A percentile compares a stretch with the other conserved stretches of the same genome.
These are phyloP conservation scores for Myrmaecium sp. DNA, from an alignment of 2,329 filamentous ascomycete genomes.

Conservation along the genomic window DNA sequence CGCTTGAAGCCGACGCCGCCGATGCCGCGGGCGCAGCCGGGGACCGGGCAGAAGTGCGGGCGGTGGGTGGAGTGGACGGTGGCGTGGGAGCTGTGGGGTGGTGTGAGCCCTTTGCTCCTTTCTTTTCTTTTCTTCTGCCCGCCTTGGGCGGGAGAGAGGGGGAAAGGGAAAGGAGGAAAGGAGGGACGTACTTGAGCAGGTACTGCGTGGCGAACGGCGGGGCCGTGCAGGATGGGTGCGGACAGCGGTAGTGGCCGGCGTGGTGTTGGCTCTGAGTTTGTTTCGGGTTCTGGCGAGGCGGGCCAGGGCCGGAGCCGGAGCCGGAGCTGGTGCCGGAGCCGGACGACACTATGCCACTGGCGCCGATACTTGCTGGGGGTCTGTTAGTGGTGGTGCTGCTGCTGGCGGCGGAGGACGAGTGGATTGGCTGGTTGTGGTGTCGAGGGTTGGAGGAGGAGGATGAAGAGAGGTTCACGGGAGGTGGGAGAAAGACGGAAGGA, in stretches of 20 bases:
- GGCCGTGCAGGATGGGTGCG: conserved; percentile 48
- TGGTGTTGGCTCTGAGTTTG: too few relatives aligned
- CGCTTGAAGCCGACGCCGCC: conserved; percentile 52
- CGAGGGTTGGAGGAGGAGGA: too few relatives aligned
- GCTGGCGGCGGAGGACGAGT: too few relatives aligned
- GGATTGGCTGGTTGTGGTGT: too few relatives aligned
- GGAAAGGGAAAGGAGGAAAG: conserved; percentile 1
- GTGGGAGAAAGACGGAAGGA: too few relatives aligned
- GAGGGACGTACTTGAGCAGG: conserved; percentile 45
- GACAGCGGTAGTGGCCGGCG: too few relatives aligned
- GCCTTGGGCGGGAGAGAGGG: neutral
- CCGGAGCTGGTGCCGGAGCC: conserved; percentile 1
- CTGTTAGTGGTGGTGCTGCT: too few relatives aligned
- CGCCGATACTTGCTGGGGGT: too few relatives aligned
- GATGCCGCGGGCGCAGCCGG: conserved; percentile 38
- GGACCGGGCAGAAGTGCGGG: conserved; percentile 46
- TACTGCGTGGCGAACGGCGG: conserved; percentile 61
- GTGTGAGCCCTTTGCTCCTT: too few relatives aligned
- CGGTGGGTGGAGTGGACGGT: conserved; percentile 47
- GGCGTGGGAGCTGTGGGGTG: conserved; percentile 43
- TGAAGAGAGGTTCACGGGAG: too few relatives aligned
- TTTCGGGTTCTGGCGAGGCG: conserved; percentile 33
- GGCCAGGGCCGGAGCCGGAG: neutral
- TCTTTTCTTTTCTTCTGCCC: too few relatives aligned
- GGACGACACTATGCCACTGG: conserved; percentile 14